A percentile compares a stretch with the other conserved stretches of the same genome.
Evolutionary conservation across 345 rosid genomes (phyloP).

Genomic region (Citropsis articulata): DNA sequence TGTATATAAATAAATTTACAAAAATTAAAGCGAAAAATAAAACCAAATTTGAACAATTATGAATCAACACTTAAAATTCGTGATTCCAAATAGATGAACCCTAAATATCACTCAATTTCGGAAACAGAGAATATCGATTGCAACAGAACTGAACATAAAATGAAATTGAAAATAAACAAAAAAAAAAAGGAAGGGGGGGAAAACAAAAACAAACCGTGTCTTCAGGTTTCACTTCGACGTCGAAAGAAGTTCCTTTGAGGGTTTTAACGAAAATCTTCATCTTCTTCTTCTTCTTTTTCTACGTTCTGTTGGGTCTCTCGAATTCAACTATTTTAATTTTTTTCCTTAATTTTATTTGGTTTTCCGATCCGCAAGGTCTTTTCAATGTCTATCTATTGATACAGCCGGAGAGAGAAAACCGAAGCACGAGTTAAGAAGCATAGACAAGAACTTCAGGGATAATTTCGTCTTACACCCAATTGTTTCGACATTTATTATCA

Average conservation of each 20-base stretch:
- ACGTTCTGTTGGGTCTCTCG: background rate
- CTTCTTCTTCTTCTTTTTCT: slow-evolving; percentile 14
- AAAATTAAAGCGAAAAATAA: background rate
- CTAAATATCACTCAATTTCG: slow-evolving; percentile 2
- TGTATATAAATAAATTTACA: background rate
- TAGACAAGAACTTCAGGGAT: too few species aligned
- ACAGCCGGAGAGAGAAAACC: slow-evolving; percentile 3
- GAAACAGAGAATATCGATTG: background rate
- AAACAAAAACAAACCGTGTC: slow-evolving; percentile 42
- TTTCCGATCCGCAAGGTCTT: background rate
- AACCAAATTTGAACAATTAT: background rate
- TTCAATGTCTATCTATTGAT: background rate
- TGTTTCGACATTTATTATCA: too few species aligned
- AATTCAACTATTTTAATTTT: background rate
- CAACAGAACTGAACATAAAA: background rate
- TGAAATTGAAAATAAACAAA: background rate
- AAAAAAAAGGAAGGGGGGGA: rapidly evolving
- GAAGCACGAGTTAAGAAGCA: slow-evolving; percentile 1
- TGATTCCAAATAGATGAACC: background rate
- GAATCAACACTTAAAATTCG: background rate
- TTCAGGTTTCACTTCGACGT: slow-evolving; percentile 61
- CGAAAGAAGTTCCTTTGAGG: slow-evolving; percentile 69
- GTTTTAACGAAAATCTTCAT: slow-evolving; percentile 79
- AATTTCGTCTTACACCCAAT: too few species aligned
- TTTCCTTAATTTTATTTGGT: background rate